Percentiles rank a stretch among this genome's conserved stretches.
Evolutionary conservation across 129 eudicot genomes (phyloP).

Genomic region (Tagetes patula): DNA sequence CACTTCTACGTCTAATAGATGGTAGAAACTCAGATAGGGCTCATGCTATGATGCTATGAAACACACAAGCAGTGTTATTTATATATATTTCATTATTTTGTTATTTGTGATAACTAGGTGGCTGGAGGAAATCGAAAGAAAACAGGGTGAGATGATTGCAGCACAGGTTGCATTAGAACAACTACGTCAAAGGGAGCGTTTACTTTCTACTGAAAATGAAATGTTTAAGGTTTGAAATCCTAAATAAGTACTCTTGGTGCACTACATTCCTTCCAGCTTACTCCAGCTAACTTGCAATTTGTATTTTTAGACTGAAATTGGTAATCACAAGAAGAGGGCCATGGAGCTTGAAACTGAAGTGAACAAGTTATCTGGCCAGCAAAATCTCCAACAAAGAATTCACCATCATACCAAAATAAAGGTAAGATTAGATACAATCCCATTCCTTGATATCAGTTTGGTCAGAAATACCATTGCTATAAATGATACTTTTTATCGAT

Average conservation of each 20-base stretch:
- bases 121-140: slow-evolving; percentile 92
- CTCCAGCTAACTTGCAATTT: slow-evolving; percentile 18
- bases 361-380: slow-evolving; percentile 87
- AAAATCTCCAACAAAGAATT: slow-evolving; percentile 89
- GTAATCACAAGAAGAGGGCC: slow-evolving; percentile 60
- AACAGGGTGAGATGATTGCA: slow-evolving; percentile 80
- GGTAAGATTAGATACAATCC: slow-evolving; percentile 38
- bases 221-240: slow-evolving; percentile 61
- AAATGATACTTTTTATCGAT: not conserved
- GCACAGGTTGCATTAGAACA: slow-evolving; percentile 72
- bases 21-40: not conserved
- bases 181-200: slow-evolving; percentile 60
- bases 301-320: slow-evolving; percentile 50
- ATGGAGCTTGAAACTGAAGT: slow-evolving; percentile 75
- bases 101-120: slow-evolving; percentile 45
- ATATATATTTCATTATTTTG: not conserved
- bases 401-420: slow-evolving; percentile 98
- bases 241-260: not conserved
- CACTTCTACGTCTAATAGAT: not conserved
- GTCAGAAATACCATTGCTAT: slow-evolving; percentile 3
- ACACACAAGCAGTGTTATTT: not conserved
- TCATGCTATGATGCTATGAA: slow-evolving; percentile 2
- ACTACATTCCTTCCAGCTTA: not conserved
- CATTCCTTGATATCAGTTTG: not conserved
- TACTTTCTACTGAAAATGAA: slow-evolving; percentile 66